Conservation (phyloP, 176 grass and related monocot genomes). For the Secale cereale region DNA sequence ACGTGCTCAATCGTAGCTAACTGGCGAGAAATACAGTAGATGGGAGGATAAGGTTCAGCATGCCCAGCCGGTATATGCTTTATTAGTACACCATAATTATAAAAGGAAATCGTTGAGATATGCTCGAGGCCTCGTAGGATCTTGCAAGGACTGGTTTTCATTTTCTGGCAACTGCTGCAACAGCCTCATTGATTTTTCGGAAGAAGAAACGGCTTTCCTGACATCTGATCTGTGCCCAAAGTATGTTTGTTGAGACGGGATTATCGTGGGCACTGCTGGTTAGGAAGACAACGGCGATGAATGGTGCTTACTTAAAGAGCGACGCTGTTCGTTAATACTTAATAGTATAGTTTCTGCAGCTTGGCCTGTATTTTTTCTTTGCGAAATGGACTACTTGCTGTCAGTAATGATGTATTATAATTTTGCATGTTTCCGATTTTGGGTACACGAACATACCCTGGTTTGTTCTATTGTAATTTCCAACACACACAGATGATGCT, state of each 20-base stretch:
- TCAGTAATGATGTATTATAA: background rate
- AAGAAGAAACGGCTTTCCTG: background rate
- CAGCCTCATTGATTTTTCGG: background rate
- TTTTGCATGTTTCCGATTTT: background rate
- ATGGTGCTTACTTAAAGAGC: background rate
- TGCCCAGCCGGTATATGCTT: background rate
- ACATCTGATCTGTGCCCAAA: background rate
- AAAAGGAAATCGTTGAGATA: background rate
- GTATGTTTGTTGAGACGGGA: background rate
- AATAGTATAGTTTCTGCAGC: background rate
- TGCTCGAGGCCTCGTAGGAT: background rate
- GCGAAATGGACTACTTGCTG: background rate
- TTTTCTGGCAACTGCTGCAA: background rate
- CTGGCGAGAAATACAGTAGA: background rate
- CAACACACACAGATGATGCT: background rate
- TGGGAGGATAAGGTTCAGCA: background rate
- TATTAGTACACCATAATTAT: background rate
- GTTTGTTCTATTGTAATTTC: background rate
- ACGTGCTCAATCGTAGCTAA: background rate
- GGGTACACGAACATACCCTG: background rate
- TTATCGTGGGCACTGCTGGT: background rate
- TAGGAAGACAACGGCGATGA: background rate
- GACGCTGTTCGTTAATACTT: background rate
- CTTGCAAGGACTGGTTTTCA: background rate
- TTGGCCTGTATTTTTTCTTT: background rate